Evolutionary conservation across 495 filamentous ascomycete genomes (phyloP).

Genomic region (Geoglossum glabrum): DNA sequence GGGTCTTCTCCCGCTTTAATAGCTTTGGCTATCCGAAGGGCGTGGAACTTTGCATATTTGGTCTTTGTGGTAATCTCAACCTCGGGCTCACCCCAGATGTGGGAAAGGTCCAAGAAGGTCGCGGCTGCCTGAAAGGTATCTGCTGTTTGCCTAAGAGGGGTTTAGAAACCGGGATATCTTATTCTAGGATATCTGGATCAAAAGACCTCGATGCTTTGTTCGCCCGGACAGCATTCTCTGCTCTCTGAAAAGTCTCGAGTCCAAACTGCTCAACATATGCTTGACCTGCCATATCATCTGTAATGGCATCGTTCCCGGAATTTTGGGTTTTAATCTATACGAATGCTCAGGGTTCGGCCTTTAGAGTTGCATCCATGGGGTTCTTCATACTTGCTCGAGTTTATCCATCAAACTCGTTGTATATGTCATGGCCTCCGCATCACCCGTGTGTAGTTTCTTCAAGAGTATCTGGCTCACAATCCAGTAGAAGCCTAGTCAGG

Average conservation of each 20-base stretch:
- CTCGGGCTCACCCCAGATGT: slow-evolving; percentile 62
- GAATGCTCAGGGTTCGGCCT: neutral
- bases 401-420: slow-evolving; percentile 78
- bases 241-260: slow-evolving; percentile 65
- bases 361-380: neutral
- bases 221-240: slow-evolving; percentile 58
- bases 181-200: neutral
- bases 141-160: slow-evolving; percentile 52
- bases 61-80: slow-evolving; percentile 66
- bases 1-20: slow-evolving; percentile 83
- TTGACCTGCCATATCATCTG: slow-evolving; percentile 64
- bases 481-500: slow-evolving; percentile 59
- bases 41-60: slow-evolving; percentile 93
- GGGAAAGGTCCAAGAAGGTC: slow-evolving; percentile 72
- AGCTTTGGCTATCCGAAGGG: slow-evolving; percentile 73
- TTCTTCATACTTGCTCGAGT: slow-evolving; percentile 48
- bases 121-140: slow-evolving; percentile 83
- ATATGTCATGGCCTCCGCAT: slow-evolving; percentile 55
- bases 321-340: slow-evolving; percentile 43
- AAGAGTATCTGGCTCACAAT: slow-evolving; percentile 80
- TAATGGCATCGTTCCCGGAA: slow-evolving; percentile 47
- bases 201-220: slow-evolving; percentile 66
- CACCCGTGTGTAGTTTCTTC: slow-evolving; percentile 51
- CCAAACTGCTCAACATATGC: slow-evolving; percentile 91
- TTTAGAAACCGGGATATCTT: neutral